These are phyloP conservation scores for Teunomyces tritomae DNA, from an alignment of 805 yeast genomes.

Conservation along the genomic window DNA sequence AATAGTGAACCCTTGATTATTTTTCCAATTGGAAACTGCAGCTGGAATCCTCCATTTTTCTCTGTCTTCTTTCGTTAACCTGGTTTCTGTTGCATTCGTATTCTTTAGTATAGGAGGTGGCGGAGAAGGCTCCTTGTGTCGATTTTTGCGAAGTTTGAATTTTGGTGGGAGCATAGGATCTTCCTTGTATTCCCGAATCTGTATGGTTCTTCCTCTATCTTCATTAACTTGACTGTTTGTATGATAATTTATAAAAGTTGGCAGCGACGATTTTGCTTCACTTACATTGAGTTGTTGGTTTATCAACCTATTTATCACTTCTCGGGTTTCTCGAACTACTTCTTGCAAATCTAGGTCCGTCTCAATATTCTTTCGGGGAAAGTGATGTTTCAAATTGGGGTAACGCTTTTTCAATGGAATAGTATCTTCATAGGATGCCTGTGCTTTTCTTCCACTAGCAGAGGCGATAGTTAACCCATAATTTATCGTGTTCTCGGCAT, in stretches of 20 bases:
- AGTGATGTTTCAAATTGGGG: slow-evolving; percentile 38
- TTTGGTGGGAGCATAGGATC: slow-evolving; percentile 90
- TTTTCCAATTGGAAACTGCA: slow-evolving; percentile 93
- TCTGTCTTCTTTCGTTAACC: slow-evolving; percentile 67
- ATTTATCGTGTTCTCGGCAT: slow-evolving; percentile 27
- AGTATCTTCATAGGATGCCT: slow-evolving; percentile 53
- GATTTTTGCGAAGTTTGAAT: slow-evolving; percentile 68
- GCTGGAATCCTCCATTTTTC: slow-evolving; percentile 86
- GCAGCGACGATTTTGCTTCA: slow-evolving; percentile 26
- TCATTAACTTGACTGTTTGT: slow-evolving; percentile 13
- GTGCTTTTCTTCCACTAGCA: slow-evolving; percentile 27
- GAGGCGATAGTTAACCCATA: slow-evolving; percentile 25
- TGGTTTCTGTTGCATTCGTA: slow-evolving; percentile 38
- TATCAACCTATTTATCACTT: slow-evolving; percentile 52
- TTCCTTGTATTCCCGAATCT: slow-evolving; percentile 61
- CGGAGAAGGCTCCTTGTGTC: slow-evolving; percentile 60
- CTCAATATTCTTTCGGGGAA: slow-evolving; percentile 39
- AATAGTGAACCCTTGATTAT: slow-evolving; percentile 84
- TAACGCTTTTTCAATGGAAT: slow-evolving; percentile 52
- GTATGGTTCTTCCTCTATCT: slow-evolving; percentile 44
- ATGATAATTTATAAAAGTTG: slow-evolving; percentile 18
- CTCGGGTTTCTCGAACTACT: slow-evolving; percentile 55
- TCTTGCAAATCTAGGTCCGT: slow-evolving; percentile 42
- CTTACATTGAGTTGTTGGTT: slow-evolving; percentile 33
- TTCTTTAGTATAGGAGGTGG: slow-evolving; percentile 64